A percentile compares a stretch with the other conserved stretches of the same genome.
phyloP scores from a whole-genome alignment of 2,329 filamentous ascomycete genomes.

The Neofusicoccum sp. region DNA sequence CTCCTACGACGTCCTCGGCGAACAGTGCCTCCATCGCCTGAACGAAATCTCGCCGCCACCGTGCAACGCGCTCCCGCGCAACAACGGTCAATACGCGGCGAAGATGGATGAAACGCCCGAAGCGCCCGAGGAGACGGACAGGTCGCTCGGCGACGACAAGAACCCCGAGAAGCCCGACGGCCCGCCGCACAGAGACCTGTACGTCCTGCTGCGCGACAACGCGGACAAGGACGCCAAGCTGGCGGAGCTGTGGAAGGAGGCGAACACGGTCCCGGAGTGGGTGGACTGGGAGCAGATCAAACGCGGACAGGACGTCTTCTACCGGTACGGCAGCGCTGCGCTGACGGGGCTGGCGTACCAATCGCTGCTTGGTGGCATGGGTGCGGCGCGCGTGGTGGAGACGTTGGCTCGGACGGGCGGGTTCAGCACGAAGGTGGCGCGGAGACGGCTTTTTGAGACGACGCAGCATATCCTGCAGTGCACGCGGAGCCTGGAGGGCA shows the following conservation, averaged over 20 bases:
- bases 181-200: constrained; percentile 59
- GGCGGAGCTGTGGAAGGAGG: constrained; percentile 64
- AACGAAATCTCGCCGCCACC: constrained; percentile 61
- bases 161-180: constrained; percentile 27
- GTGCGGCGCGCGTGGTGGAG: constrained; percentile 71
- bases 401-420: constrained; percentile 74
- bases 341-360: constrained; percentile 67
- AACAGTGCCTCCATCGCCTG: constrained; percentile 65
- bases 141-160: constrained; percentile 15
- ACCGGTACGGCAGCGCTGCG: constrained; percentile 70
- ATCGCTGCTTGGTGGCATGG: constrained; percentile 71
- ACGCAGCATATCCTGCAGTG: constrained; percentile 76
- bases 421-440: constrained; percentile 68
- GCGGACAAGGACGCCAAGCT: constrained; percentile 59
- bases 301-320: constrained; percentile 76
- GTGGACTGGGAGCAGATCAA: constrained; percentile 77
- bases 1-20: constrained; percentile 69
- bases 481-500: constrained; percentile 63
- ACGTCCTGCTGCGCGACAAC: constrained; percentile 63
- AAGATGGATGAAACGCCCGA: constrained; percentile 28
- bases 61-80: constrained; percentile 41
- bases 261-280: constrained; percentile 71
- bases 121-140: constrained; percentile 24
- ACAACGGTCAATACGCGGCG: constrained; percentile 37
- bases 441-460: constrained; percentile 69